These are phyloP conservation scores for Naganishia sp. DNA, from an alignment of 1,284 basidiomycete species.

Conservation along the genomic window DNA sequence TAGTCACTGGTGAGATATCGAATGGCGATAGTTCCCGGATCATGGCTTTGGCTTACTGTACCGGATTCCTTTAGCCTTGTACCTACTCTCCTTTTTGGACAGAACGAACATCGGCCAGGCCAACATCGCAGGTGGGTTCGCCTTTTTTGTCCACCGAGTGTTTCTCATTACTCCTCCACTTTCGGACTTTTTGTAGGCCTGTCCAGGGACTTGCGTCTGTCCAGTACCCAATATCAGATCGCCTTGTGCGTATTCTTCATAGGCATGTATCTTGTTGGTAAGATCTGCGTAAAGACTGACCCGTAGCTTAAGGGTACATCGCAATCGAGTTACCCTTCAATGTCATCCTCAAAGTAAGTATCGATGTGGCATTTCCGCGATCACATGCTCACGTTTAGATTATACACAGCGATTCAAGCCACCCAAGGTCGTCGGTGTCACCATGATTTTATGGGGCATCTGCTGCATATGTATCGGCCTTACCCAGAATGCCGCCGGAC, in stretches of 20 bases:
- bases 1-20: not conserved
- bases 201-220: not conserved
- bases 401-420: not conserved
- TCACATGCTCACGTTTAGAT: not conserved
- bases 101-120: slow-evolving; percentile 5
- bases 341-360: not conserved
- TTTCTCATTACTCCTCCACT: not conserved
- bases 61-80: not conserved
- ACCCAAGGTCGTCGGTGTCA: not conserved
- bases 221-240: not conserved
- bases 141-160: not conserved
- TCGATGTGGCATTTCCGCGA: not conserved
- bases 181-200: not conserved
- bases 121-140: slow-evolving; percentile 11
- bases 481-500: not conserved
- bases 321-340: not conserved
- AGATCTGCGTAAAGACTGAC: not conserved
- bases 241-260: not conserved
- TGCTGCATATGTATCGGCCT: slow-evolving; percentile 4
- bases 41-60: not conserved
- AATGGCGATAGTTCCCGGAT: not conserved
- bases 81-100: slow-evolving; percentile 10
- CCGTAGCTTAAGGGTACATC: not conserved
- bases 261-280: not conserved
- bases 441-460: slow-evolving; percentile 1